phyloP scores from a whole-genome alignment of 2,329 filamentous ascomycete genomes.

The Fusarium secorum region DNA sequence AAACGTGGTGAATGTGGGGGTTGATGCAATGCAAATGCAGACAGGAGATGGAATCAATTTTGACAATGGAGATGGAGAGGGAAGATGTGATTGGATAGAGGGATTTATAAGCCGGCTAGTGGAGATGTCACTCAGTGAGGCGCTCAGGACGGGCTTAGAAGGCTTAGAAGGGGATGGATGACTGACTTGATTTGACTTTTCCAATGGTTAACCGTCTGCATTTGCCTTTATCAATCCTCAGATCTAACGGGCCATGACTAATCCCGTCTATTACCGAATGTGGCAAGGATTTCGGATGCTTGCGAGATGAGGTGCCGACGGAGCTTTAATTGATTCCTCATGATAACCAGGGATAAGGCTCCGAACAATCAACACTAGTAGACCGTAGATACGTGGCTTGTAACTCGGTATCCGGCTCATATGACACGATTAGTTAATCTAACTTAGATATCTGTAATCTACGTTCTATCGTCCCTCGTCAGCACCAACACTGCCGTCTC shows the following conservation, averaged over 20 bases:
- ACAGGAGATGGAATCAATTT: slow-evolving; percentile 31
- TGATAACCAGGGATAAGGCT: slow-evolving; percentile 15
- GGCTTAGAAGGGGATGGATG: not conserved
- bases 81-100: slow-evolving; percentile 19
- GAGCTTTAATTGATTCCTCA: slow-evolving; percentile 33
- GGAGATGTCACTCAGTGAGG: not conserved
- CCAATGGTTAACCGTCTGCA: not conserved
- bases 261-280: not conserved
- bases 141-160: slow-evolving; percentile 4
- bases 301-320: not conserved
- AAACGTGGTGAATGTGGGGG: slow-evolving; percentile 12
- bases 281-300: not conserved
- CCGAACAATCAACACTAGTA: not conserved
- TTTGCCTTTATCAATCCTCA: slow-evolving; percentile 31
- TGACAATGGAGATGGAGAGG: not conserved
- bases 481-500: slow-evolving; percentile 53
- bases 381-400: not conserved
- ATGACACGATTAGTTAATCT: not conserved
- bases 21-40: slow-evolving; percentile 17
- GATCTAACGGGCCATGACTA: slow-evolving; percentile 3
- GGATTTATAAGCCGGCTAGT: slow-evolving; percentile 21
- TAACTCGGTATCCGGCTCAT: not conserved
- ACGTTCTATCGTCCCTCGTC: slow-evolving; percentile 38
- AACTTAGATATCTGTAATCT: not conserved
- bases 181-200: not conserved